Evolutionary conservation across 345 rosid genomes (phyloP), one percentile per base, ranked within the genome.

Genomic region (Moringa oleifera): DNA sequence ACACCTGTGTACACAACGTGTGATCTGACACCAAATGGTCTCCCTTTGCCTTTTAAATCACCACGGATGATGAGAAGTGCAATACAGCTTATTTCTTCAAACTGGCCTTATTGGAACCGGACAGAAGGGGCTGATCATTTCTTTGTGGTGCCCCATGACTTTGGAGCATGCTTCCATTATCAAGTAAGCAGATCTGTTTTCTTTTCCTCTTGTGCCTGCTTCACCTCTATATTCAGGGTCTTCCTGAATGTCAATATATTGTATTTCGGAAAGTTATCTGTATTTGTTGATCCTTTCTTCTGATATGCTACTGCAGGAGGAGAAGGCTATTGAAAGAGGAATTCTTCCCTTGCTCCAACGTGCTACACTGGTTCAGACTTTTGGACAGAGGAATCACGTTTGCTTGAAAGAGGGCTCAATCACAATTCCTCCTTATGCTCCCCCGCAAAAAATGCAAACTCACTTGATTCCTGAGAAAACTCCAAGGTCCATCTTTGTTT

Each of bases 41-140:
- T 94, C 50, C 99, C 99, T n/a, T 77, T 94, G 75, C 99, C 95
- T 13, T 91, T 90, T 66, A 94, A 94, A 69, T 90, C 97, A 19
- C 97, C 97, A 6, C 77, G 97, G 31, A 87, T 94, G 93, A 90
- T 90, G 97, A 85, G 99, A 77, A 94, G 99, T 68, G 99, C 95
- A 4, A 85, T 94, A 53, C 99, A 88, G 79, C 95, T 88, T 57
- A 85, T 94, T 73, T 85, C 99, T 68, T 80, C 96, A 6, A 90
- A 84, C 63, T 94, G 97, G 97, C 97, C 95, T 17, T 90, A 85
- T 51, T 94, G 99, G 99, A 94, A 94, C 61, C 82, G 96, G 24
- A 88, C 97, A 0, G 99, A 90, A 71, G 97, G 97, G 56, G 88
- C 96, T 18, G 93, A 94, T 74, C 99, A 94, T 75, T 94, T 94